A percentile compares a stretch with the other conserved stretches of the same genome.
These are phyloP conservation scores for Rhynchosporium secalis DNA, from an alignment of 2,329 filamentous ascomycete species.

Conservation along the genomic window DNA sequence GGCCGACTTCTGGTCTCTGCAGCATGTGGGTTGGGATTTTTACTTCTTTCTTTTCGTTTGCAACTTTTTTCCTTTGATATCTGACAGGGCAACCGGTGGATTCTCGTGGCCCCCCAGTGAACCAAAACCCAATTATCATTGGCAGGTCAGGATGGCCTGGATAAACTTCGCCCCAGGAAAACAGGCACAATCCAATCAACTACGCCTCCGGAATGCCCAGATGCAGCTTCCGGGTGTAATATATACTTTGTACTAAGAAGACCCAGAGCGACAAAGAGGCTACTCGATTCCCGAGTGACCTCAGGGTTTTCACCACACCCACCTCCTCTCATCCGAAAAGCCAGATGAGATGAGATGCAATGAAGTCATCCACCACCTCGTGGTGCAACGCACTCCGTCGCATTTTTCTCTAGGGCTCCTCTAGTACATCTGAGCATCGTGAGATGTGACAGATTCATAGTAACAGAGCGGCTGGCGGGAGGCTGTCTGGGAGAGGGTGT, in stretches of 20 bases:
- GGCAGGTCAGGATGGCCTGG: slow-evolving; percentile 9
- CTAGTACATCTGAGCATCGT: not conserved
- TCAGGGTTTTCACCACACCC: slow-evolving; percentile 14
- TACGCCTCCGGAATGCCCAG: not conserved
- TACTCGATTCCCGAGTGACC: not conserved
- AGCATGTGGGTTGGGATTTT: not conserved
- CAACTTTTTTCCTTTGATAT: not conserved
- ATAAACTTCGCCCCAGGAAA: not conserved
- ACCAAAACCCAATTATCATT: not conserved
- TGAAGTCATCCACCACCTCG: slow-evolving; percentile 6
- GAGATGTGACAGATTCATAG: not conserved
- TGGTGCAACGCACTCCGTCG: not conserved
- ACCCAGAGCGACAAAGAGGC: not conserved
- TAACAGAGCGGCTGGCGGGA: slow-evolving; percentile 2
- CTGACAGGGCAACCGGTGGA: slow-evolving; percentile 6
- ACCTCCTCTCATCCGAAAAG: no score
- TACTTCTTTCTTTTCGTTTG: not conserved
- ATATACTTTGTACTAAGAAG: not conserved
- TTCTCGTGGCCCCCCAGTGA: not conserved
- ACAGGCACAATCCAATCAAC: slow-evolving; percentile 8
- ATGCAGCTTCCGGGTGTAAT: not conserved
- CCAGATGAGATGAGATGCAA: not conserved
- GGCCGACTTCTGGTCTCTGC: not conserved
- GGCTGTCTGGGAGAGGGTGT: slow-evolving; percentile 13
- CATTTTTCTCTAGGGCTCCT: not conserved